Percentiles rank a stretch among this genome's conserved stretches.
Conservation (phyloP, 768 basidiomycete species). For the Pholiota molesta region DNA sequence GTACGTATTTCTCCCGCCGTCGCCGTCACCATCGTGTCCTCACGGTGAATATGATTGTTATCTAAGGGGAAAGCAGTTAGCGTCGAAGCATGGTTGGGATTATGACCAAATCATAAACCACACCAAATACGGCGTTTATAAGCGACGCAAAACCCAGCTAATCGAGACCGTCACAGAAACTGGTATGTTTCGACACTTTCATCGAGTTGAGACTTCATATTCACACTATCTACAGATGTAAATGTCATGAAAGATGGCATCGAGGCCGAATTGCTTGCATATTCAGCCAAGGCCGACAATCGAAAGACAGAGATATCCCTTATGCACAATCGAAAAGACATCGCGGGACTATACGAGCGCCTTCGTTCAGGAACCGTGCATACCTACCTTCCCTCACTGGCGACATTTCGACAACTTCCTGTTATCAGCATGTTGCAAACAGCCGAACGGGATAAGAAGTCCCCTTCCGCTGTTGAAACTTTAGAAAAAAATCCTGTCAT, state of each 20-base stretch:
- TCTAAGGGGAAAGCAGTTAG: constrained; percentile 38
- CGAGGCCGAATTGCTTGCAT: constrained; percentile 25
- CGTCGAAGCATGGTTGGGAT: constrained; percentile 44
- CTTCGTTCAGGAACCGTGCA: constrained; percentile 38
- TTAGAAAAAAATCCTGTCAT: constrained; percentile 30
- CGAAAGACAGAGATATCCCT: constrained; percentile 25
- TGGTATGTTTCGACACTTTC: constrained; percentile 39
- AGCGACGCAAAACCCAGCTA: constrained; percentile 36
- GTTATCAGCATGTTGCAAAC: constrained; percentile 41
- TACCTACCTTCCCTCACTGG: constrained; percentile 44
- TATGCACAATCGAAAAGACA: constrained; percentile 32
- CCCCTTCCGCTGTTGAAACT: constrained; percentile 19
- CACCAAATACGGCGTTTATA: constrained; percentile 41
- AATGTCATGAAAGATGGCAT: constrained; percentile 24
- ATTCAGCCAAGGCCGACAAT: constrained; percentile 25
- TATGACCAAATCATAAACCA: constrained; percentile 42
- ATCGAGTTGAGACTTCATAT: background rate
- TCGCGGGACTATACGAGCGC: constrained; percentile 47
- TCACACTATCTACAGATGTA: constrained; percentile 22
- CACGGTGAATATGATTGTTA: background rate
- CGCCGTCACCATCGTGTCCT: background rate
- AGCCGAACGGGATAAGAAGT: constrained; percentile 18
- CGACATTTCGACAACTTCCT: constrained; percentile 52
- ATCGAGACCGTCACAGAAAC: constrained; percentile 38
- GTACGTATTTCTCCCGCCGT: constrained; percentile 18